Evolutionary conservation across 352 stramenopile genomes (phyloP), one percentile per base, ranked within the genome.

Genomic region (Globisporangium canariense): DNA sequence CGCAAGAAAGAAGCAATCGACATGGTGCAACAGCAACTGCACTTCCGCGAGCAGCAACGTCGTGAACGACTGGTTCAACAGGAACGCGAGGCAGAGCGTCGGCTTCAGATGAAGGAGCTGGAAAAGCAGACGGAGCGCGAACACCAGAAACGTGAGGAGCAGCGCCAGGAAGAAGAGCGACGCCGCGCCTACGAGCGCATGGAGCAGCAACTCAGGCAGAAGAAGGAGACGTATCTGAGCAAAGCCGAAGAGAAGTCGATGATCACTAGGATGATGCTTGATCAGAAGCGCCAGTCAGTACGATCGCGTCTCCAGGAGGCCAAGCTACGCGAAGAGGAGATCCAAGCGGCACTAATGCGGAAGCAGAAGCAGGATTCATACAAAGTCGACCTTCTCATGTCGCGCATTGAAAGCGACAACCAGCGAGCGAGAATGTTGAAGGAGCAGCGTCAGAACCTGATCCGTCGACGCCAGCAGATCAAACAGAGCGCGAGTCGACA

Each of bases 291-390:
- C 43, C 76, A 78, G 2, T 65, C 77, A 0, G 61, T 90, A 3
- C 74, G 79, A 22, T 69, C 73, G 9, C 66, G 81, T 1, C 70
- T 92, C 6, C 75, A 89, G 36, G 86, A 94, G 16, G 86, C 84
- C 0, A 88, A 90, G 51, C 57, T 94, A 18, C 81, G 86, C 0
- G 86, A 93, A 55, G 86, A 94, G 66, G 84, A 91, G 54, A 92
- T 93, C 59, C 73, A 92, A 46, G 69, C 70, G 0, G 77, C 86
- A 1, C 70, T 91, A 0, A 64, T 64, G 16, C 76, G 81, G 0
- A 86, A 83, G 58, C 74, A 88, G 34, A 86, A 87, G 32, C 75
- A 87, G 47, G 82, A 94, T 22, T 67, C 73, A 10, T 92, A 94
- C 58, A 77, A 77, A 22, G 62, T 62, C 0, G 82, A 83, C 7